Base-by-base conservation (phyloP, 805 yeast genomes). In the Yarrowia hollandica region DNA sequence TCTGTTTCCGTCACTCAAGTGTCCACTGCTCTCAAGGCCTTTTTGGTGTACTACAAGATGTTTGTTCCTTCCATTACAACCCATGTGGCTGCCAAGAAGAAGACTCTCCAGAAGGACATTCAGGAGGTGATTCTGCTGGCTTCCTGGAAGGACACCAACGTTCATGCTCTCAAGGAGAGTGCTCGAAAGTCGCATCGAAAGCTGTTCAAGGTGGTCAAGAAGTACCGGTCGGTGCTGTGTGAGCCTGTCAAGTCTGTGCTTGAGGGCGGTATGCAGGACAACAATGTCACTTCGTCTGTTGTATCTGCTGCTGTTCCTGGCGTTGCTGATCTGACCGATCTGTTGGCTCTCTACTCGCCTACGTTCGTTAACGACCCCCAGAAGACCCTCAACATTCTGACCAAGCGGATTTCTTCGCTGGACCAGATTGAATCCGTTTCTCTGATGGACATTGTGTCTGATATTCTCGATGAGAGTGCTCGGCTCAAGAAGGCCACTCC, bases 61-160 rank as follows among this genome's bases (percentile, higher is more conserved):
- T 94, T 88, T 66, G 59, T 71, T 3, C 75, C 80, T 0, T 64
- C 69, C 1, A 74, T 92, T n/a, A 68, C 70, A 1, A 79, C 78
- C 0, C 70, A 73, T 10, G 67, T 90, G 9, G 66, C 64, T 0
- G 67, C 68, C 1, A 77, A 78, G 1, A 83, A 78, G 69, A 82
- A 79, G 65, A 70, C 72, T 2, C 73, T 92, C 31, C 89, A 85
- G 61, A 92, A 91, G 68, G 90, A 90, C 52, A 81, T 94, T 10
- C 78, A 83, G 31, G 99, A 94, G 60, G 85, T 90, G 3, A 90
- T 94, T 39, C 73, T 89, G 42, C 76, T 94, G 14, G 97, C 99
- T 1, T 88, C 96, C 67, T 95, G 98, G 98, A 90, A 91, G 65
- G 99, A 94, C 73, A 91, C 90, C 11, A 95, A 94, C 67, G 82